phyloP scores from a whole-genome alignment of 2,329 filamentous ascomycete genomes.

The Neonectria neomacrospora region DNA sequence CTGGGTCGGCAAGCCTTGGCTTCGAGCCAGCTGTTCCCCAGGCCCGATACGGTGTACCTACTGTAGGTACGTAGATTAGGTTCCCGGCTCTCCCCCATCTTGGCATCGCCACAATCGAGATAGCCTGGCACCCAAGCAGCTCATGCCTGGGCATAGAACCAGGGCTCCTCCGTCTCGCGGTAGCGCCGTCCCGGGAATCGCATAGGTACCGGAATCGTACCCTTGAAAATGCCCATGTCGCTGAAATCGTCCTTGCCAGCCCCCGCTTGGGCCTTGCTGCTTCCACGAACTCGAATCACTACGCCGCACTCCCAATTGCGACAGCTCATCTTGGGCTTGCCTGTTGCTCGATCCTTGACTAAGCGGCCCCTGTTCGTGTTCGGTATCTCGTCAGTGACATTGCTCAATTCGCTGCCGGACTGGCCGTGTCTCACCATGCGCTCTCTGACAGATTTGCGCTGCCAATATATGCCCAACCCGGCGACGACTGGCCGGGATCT shows the following conservation, averaged over 20 bases:
- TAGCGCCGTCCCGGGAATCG: slow-evolving; percentile 66
- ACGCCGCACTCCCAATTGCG: slow-evolving; percentile 98
- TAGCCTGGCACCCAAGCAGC: slow-evolving; percentile 32
- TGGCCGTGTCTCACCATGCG: slow-evolving; percentile 76
- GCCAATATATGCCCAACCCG: slow-evolving; percentile 85
- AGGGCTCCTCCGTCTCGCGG: slow-evolving; percentile 53
- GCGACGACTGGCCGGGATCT: slow-evolving; percentile 32
- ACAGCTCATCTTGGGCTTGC: slow-evolving; percentile 79
- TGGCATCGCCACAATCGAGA: slow-evolving; percentile 43
- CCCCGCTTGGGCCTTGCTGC: slow-evolving; percentile 24
- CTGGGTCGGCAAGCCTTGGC: slow-evolving; percentile 19
- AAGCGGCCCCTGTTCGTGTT: slow-evolving; percentile 74
- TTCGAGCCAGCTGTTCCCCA: slow-evolving; percentile 20
- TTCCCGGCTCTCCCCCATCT: slow-evolving; percentile 34
- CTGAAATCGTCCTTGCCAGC: slow-evolving; percentile 21
- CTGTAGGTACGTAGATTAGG: slow-evolving; percentile 33
- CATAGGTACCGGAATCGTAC: slow-evolving; percentile 72
- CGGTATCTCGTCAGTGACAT: slow-evolving; percentile 40
- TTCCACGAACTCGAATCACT: slow-evolving; percentile 67
- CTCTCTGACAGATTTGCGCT: slow-evolving; percentile 93
- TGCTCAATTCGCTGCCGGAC: slow-evolving; percentile 13
- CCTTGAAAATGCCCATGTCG: slow-evolving; percentile 59
- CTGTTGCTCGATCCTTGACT: slow-evolving; percentile 73
- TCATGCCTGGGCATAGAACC: slow-evolving; percentile 53
- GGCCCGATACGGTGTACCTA: slow-evolving; percentile 25